Conservation (phyloP, 257 asterid species). For the Petunia axillaris region DNA sequence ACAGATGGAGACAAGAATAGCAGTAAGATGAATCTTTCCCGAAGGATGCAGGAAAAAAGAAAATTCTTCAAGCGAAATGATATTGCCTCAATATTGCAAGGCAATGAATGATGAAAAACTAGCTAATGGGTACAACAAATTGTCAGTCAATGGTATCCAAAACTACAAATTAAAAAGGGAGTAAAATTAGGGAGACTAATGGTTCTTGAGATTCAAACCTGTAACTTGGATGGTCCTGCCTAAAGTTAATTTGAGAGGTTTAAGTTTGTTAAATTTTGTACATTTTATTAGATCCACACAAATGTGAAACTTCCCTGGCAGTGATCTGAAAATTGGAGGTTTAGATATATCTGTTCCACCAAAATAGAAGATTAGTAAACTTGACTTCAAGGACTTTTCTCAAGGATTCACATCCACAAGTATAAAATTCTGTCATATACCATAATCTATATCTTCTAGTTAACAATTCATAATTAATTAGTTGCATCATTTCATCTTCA, state of each 20-base stretch:
- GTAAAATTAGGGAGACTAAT: constrained; percentile 11
- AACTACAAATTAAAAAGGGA: not conserved
- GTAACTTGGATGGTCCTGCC: not conserved
- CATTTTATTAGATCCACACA: constrained; percentile 24
- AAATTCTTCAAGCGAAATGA: constrained; percentile 17
- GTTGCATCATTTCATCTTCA: too few relatives aligned
- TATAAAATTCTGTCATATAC: not conserved
- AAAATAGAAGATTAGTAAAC: not conserved
- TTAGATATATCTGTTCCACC: not conserved
- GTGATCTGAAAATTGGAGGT: not conserved
- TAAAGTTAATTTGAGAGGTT: constrained; percentile 11
- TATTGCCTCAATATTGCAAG: constrained; percentile 21
- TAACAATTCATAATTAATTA: not conserved
- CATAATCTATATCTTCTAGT: not conserved
- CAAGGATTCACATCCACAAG: not conserved
- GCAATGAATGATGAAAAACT: constrained; percentile 12
- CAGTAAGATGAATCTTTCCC: constrained; percentile 28
- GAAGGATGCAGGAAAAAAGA: constrained; percentile 31
- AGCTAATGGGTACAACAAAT: constrained; percentile 19
- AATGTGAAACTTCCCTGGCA: not conserved
- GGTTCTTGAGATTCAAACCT: constrained; percentile 6
- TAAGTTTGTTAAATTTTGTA: not conserved
- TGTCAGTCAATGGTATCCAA: not conserved
- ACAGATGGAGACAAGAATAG: constrained; percentile 21
- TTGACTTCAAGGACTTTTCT: not conserved